Percentiles rank a stretch among this genome's conserved stretches.
Evolutionary conservation across 305 asterid genomes (phyloP).

Genomic region (Fraxinus nigra): DNA sequence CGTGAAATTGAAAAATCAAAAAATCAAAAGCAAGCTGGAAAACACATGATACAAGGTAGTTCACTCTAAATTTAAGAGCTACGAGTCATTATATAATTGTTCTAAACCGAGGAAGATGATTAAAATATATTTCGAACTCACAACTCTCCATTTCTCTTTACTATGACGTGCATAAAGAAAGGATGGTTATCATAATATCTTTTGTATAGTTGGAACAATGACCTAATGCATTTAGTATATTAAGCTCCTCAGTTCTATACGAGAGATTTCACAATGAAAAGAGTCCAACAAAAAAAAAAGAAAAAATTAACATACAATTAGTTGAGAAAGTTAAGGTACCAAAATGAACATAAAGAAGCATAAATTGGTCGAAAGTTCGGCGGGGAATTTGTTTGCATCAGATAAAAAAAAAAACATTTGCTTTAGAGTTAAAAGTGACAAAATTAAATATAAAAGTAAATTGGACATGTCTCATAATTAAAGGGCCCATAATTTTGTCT

Average conservation of each 20-base stretch:
- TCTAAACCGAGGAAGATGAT: too few species aligned
- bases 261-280: too few species aligned
- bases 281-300: background rate
- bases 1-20: too few species aligned
- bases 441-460: background rate
- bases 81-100: too few species aligned
- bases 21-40: background rate
- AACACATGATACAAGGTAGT: background rate
- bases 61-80: background rate
- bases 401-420: constrained; percentile 1
- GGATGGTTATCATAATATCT: background rate
- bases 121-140: too few species aligned
- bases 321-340: background rate
- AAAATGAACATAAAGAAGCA: background rate
- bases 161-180: background rate
- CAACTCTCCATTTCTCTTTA: too few species aligned
- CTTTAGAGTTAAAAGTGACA: background rate
- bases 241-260: background rate
- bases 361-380: background rate
- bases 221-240: too few species aligned
- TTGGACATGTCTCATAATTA: constrained; percentile 22
- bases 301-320: background rate
- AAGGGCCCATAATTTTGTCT: constrained; percentile 22
- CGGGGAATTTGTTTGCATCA: background rate
- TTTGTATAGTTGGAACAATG: too few species aligned